Conservation (phyloP, 1,139 yeast species). For the Scheffersomyces segobiensis region DNA sequence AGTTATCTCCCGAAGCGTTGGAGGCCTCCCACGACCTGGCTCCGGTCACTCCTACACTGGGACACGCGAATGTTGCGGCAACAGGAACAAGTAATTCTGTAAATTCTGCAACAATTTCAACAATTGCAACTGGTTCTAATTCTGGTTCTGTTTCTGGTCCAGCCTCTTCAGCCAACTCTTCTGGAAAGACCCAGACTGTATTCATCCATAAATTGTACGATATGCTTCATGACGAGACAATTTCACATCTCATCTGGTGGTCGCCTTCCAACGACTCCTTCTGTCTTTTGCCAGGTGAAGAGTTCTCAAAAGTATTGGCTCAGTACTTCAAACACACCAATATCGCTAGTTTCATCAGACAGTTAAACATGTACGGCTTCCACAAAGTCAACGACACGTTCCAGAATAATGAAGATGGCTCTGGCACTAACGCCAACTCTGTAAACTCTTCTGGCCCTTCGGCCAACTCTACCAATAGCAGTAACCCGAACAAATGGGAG, state of each 20-base stretch:
- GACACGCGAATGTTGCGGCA: background rate
- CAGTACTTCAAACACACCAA: slow-evolving; percentile 76
- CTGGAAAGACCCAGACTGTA: slow-evolving; percentile 51
- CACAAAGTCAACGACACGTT: slow-evolving; percentile 61
- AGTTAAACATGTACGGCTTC: slow-evolving; percentile 51
- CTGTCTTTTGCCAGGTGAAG: slow-evolving; percentile 51
- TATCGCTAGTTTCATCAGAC: slow-evolving; percentile 71
- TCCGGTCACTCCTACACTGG: background rate
- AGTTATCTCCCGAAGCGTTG: background rate
- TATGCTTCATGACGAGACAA: slow-evolving; percentile 56
- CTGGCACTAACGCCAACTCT: slow-evolving; percentile 4
- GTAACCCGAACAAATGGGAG: slow-evolving; percentile 50
- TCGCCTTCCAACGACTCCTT: slow-evolving; percentile 43
- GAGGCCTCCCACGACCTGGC: background rate
- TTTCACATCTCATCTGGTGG: slow-evolving; percentile 58
- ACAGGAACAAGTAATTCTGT: background rate
- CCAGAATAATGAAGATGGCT: slow-evolving; percentile 19
- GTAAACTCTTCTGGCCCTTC: slow-evolving; percentile 9
- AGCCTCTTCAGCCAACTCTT: slow-evolving; percentile 22
- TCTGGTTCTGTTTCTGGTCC: background rate
- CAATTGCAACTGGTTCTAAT: background rate
- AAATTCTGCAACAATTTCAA: background rate
- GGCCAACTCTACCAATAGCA: slow-evolving; percentile 23
- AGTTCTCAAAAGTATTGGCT: slow-evolving; percentile 61
- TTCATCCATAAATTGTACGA: slow-evolving; percentile 65